phyloP scores from a whole-genome alignment of 148 eudicot genomes.

The Tetragonia tetragonoides region DNA sequence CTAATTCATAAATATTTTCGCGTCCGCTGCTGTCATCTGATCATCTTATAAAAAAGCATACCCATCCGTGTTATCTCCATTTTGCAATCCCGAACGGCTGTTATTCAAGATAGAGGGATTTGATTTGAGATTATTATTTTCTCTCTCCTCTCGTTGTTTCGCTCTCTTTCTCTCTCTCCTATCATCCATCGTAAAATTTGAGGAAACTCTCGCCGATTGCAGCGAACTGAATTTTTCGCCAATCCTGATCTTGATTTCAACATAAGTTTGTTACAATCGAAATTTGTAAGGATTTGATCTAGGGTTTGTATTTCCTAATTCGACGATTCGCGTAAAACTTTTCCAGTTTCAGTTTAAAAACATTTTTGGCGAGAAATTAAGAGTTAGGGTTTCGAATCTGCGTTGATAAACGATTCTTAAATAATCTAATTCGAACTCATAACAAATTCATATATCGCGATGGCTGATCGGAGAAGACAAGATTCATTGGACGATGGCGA shows the following conservation, averaged over 20 bases:
- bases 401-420: background rate
- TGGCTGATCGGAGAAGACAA: conserved; percentile 41
- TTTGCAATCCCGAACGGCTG: background rate
- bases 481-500: conserved; percentile 32
- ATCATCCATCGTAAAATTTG: background rate
- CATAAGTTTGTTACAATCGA: background rate
- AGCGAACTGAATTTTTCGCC: background rate
- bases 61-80: conserved; percentile 9
- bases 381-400: conserved; percentile 3
- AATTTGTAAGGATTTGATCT: background rate
- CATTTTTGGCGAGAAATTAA: background rate
- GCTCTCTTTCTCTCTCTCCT: background rate
- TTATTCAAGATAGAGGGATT: no score
- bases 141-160: background rate
- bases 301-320: conserved; percentile 6
- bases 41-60: background rate
- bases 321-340: background rate
- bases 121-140: background rate
- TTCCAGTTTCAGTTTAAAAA: background rate
- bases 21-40: conserved; percentile 14
- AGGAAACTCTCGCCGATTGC: background rate
- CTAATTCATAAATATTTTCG: conserved; percentile 12
- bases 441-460: background rate
- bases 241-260: background rate
- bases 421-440: background rate